phyloP scores from a whole-genome alignment of 345 rosid genomes.

The Sisymbrium altissimum region DNA sequence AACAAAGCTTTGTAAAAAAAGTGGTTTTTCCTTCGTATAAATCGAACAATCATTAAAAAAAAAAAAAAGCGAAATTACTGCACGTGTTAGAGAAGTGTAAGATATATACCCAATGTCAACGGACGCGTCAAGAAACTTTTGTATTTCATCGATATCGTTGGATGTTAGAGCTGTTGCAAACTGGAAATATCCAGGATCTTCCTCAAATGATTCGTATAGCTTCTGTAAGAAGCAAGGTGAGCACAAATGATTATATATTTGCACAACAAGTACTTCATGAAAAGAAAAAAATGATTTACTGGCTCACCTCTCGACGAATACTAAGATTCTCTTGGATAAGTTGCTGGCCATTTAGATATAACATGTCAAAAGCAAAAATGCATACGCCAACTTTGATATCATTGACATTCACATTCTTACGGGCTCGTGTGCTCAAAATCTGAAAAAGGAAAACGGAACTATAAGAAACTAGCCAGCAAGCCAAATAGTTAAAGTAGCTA shows the following conservation, averaged over 20 bases:
- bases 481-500: constrained; percentile 2
- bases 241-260: neutral
- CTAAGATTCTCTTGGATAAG: constrained; percentile 74
- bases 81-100: constrained; percentile 18
- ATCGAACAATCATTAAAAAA: no score
- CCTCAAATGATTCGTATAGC: constrained; percentile 73
- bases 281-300: constrained; percentile 6
- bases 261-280: neutral
- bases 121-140: constrained; percentile 80
- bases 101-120: constrained; percentile 72
- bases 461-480: neutral
- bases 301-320: constrained; percentile 75
- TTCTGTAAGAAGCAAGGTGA: constrained; percentile 43
- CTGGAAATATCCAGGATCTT: constrained; percentile 77
- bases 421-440: constrained; percentile 79
- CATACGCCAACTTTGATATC: constrained; percentile 95
- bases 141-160: constrained; percentile 88
- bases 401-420: constrained; percentile 72
- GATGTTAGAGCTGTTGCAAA: constrained; percentile 88
- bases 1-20: no score
- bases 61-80: neutral
- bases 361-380: constrained; percentile 85
- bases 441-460: constrained; percentile 25
- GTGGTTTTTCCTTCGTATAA: no score
- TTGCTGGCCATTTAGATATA: constrained; percentile 72